Evolutionary conservation across 176 grass and related monocot genomes (phyloP).

Genomic region (Bolboschoenus planiculmis): DNA sequence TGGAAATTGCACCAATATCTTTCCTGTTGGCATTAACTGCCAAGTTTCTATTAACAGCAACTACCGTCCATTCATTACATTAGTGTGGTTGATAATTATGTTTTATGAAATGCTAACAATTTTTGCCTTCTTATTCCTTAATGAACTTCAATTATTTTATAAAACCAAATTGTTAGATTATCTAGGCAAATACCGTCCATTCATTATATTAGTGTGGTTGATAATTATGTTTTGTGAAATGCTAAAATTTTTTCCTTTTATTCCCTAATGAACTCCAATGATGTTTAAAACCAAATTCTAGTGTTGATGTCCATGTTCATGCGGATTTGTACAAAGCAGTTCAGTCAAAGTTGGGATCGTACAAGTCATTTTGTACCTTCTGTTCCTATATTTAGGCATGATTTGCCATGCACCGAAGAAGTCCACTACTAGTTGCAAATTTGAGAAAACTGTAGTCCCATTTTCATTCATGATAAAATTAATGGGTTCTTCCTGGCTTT

Average conservation of each 20-base stretch:
- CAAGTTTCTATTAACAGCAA: neutral
- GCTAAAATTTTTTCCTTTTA: neutral
- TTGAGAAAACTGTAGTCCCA: neutral
- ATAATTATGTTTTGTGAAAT: neutral
- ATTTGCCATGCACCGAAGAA: neutral
- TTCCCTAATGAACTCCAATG: neutral
- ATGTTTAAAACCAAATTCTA: neutral
- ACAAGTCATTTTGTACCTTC: neutral
- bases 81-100: neutral
- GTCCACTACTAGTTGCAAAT: neutral
- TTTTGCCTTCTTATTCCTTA: neutral
- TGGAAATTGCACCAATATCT: neutral
- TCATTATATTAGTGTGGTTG: neutral
- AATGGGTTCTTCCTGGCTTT: neutral
- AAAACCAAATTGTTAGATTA: neutral
- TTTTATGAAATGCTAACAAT: too few relatives aligned
- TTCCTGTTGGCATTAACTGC: neutral
- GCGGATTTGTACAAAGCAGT: neutral
- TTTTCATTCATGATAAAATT: neutral
- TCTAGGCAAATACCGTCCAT: neutral
- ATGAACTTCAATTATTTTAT: neutral
- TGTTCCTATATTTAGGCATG: neutral
- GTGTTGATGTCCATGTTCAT: neutral
- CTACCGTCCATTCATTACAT: neutral
- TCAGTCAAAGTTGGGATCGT: neutral